These are phyloP conservation scores for Quercus alba DNA, from an alignment of 306 rosid genomes.

Conservation along the genomic window DNA sequence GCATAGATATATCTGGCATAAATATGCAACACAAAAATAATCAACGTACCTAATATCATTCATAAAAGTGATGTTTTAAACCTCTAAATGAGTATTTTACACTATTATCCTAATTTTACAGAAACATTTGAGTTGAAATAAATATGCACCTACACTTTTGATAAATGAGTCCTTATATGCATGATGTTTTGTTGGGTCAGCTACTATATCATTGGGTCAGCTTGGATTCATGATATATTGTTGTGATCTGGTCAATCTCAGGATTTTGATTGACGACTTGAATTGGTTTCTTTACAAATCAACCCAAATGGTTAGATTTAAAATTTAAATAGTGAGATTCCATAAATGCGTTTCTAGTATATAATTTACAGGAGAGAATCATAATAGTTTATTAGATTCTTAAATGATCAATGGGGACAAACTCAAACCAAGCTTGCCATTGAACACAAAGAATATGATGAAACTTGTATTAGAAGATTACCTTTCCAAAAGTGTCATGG, in stretches of 20 bases:
- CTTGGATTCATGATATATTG: too few relatives aligned
- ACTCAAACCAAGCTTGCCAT: not conserved
- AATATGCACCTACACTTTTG: too few relatives aligned
- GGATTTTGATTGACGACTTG: not conserved
- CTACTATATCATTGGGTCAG: too few relatives aligned
- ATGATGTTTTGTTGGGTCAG: too few relatives aligned
- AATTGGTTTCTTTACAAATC: not conserved
- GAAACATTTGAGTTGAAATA: too few relatives aligned
- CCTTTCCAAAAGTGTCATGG: slow-evolving; percentile 96
- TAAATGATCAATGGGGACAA: not conserved
- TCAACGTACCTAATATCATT: too few relatives aligned
- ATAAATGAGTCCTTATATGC: too few relatives aligned
- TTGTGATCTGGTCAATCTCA: not conserved
- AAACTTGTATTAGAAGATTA: slow-evolving; percentile 26
- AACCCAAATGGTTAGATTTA: not conserved
- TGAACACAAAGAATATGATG: not conserved
- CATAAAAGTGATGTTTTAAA: too few relatives aligned
- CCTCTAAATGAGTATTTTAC: too few relatives aligned
- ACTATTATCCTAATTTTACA: too few relatives aligned
- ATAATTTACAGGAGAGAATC: not conserved
- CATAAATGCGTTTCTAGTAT: not conserved
- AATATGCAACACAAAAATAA: too few relatives aligned
- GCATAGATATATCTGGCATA: too few relatives aligned
- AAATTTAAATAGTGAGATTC: not conserved
- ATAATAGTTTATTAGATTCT: not conserved